A percentile compares a stretch with the other conserved stretches of the same genome.
Evolutionary conservation across 1,139 yeast species (phyloP).

Genomic region (Candida smagusa): DNA sequence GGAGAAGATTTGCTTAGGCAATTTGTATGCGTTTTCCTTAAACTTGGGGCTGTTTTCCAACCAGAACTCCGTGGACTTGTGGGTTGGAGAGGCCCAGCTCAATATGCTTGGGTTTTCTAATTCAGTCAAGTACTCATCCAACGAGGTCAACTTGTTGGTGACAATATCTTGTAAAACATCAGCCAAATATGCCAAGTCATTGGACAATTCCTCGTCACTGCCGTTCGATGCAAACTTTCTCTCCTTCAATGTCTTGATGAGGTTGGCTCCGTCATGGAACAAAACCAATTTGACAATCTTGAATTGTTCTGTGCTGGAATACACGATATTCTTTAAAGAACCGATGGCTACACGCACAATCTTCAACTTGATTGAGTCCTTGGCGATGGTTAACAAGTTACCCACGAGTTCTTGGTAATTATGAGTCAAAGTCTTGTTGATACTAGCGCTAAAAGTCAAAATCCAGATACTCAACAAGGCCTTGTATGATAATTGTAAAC

Average conservation of each 20-base stretch:
- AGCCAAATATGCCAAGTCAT: slow-evolving; percentile 60
- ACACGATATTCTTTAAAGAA: slow-evolving; percentile 59
- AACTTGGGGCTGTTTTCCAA: slow-evolving; percentile 73
- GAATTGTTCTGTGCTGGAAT: slow-evolving; percentile 32
- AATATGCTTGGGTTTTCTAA: slow-evolving; percentile 72
- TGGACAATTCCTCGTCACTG: slow-evolving; percentile 80
- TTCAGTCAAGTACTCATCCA: slow-evolving; percentile 89
- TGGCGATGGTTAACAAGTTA: slow-evolving; percentile 45
- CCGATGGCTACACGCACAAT: slow-evolving; percentile 80
- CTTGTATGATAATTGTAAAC: slow-evolving; percentile 82
- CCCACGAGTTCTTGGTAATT: slow-evolving; percentile 61
- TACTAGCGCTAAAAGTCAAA: slow-evolving; percentile 63
- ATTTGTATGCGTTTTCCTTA: slow-evolving; percentile 72
- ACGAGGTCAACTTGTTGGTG: slow-evolving; percentile 71
- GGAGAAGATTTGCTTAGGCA: slow-evolving; percentile 52
- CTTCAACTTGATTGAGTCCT: slow-evolving; percentile 87
- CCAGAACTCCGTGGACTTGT: slow-evolving; percentile 86
- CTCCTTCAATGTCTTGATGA: slow-evolving; percentile 66
- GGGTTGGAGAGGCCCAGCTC: slow-evolving; percentile 89
- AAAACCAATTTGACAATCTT: slow-evolving; percentile 67
- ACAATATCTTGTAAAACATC: slow-evolving; percentile 68
- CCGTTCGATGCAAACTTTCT: slow-evolving; percentile 77
- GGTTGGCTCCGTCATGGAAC: slow-evolving; percentile 72
- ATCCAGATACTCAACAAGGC: slow-evolving; percentile 80
- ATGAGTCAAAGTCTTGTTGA: slow-evolving; percentile 54